Conservation (phyloP, 108 stramenopile genomes). For the Fragilariopsis cylindrus region DNA sequence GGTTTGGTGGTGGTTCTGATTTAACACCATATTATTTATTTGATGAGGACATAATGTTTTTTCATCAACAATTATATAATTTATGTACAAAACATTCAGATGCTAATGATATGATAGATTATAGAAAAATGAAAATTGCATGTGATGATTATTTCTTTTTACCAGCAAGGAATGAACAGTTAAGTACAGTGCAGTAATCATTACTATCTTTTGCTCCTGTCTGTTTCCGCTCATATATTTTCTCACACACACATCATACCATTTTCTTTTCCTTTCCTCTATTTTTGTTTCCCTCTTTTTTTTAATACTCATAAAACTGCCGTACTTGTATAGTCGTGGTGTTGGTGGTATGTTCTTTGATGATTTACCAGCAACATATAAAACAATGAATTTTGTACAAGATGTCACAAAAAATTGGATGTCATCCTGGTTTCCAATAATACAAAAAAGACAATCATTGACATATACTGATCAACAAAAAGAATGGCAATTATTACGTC, state of each 20-base stretch:
- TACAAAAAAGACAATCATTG: constrained; percentile 45
- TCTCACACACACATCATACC: too few species aligned
- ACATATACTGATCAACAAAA: constrained; percentile 69
- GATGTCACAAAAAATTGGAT: constrained; percentile 86
- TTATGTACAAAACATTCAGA: constrained; percentile 60
- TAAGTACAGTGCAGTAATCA: background rate
- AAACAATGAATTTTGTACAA: constrained; percentile 58
- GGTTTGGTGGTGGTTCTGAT: constrained; percentile 68
- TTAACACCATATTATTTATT: constrained; percentile 92
- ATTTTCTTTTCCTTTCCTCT: too few species aligned
- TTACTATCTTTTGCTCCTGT: too few species aligned
- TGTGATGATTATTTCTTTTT: constrained; percentile 96
- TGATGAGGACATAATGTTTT: constrained; percentile 79
- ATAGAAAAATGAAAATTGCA: constrained; percentile 64
- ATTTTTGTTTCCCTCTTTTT: too few species aligned
- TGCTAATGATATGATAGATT: constrained; percentile 45
- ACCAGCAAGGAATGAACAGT: constrained; percentile 86
- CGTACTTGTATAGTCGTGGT: constrained; percentile 46
- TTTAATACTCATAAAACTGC: too few species aligned
- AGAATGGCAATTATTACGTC: constrained; percentile 86
- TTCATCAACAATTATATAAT: constrained; percentile 63
- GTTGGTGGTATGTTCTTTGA: constrained; percentile 96
- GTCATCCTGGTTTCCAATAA: constrained; percentile 90
- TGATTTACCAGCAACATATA: constrained; percentile 66
- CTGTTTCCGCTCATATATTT: too few species aligned